Base-by-base conservation (phyloP, 2,329 filamentous ascomycete species). In the Hypoxylon sp. region DNA sequence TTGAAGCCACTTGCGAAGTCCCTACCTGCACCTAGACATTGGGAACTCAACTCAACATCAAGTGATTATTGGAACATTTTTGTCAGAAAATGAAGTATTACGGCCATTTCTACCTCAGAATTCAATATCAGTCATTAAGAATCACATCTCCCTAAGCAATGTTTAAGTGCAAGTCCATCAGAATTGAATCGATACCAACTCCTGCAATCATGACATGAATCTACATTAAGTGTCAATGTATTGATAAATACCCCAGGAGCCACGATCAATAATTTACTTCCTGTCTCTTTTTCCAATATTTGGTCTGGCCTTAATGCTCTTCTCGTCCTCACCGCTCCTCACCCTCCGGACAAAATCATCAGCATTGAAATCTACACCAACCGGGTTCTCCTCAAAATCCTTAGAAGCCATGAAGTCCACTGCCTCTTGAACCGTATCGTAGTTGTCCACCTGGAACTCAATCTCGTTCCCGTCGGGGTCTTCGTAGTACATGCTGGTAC, bases 391-490 rank as follows among this genome's bases (percentile, higher is more conserved):
- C 50, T 42, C 61, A 6, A 68, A 68, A 6, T 53, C 56, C 2
- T 59, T 54, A 7, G 65, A 61, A 10, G 50, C 55, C 61, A 68
- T 68, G 48, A 57, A 55, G 3, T 42, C 57, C 8, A 68, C 46
- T 1, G 51, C 61, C 11, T 68, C 61, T 5, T 48, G 33, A 8
- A 56, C 50, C 42, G 63, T 61, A 13, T 61, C 63, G 6, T 27
- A 65, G n/a, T 65, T 65, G 4, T 65, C 63, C 17, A 65, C 63
- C 50, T 65, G 63, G 25, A 65, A 65, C 56, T 65, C 63, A 17
- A 65, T 53, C 50, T 65, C 56, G 33, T 65, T 65, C n/a, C 63
- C 63, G 33, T 65, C 63, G 14, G 20, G 55, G 56, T 65, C 63
- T 44, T 61, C 31, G 51, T 61, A 65, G 51, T 65, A 65, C 56